A percentile compares a stretch with the other conserved stretches of the same genome.
Conservation (phyloP, 148 eudicot species). For the Nepenthes gracilis region DNA sequence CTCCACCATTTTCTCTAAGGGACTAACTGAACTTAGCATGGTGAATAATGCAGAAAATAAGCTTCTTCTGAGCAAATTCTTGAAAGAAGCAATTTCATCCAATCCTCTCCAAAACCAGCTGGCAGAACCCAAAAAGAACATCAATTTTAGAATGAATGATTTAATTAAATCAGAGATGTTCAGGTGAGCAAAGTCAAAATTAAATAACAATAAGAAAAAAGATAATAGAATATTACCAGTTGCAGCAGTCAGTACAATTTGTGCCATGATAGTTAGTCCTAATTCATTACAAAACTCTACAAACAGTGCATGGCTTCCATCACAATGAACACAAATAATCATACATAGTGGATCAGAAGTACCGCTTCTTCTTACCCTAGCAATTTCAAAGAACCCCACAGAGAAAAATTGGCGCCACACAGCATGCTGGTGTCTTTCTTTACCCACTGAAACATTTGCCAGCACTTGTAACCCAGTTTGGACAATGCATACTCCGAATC, state of each 20-base stretch:
- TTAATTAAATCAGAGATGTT: background rate
- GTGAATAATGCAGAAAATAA: constrained; percentile 31
- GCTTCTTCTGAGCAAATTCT: constrained; percentile 51
- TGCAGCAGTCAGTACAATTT: constrained; percentile 45
- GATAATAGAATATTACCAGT: constrained; percentile 21
- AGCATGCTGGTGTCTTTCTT: constrained; percentile 43
- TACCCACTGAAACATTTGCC: constrained; percentile 71
- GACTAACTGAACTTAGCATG: constrained; percentile 14
- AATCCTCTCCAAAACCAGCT: constrained; percentile 70
- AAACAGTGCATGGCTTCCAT: constrained; percentile 29
- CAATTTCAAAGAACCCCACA: constrained; percentile 31
- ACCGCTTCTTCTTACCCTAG: constrained; percentile 39
- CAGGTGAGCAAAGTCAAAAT: background rate
- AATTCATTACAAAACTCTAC: constrained; percentile 28
- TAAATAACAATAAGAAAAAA: background rate
- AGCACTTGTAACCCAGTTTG: constrained; percentile 66
- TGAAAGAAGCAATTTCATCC: constrained; percentile 63
- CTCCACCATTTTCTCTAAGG: constrained; percentile 7
- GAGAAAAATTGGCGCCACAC: constrained; percentile 62
- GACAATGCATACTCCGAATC: constrained; percentile 30
- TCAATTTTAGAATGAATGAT: background rate
- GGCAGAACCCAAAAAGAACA: constrained; percentile 4
- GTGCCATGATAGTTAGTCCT: constrained; percentile 43
- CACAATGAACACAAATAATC: constrained; percentile 53
- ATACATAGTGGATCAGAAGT: constrained; percentile 73